Evolutionary conservation across 208 protist species (phyloP).

Genomic region (Leishmania aethiopica): DNA sequence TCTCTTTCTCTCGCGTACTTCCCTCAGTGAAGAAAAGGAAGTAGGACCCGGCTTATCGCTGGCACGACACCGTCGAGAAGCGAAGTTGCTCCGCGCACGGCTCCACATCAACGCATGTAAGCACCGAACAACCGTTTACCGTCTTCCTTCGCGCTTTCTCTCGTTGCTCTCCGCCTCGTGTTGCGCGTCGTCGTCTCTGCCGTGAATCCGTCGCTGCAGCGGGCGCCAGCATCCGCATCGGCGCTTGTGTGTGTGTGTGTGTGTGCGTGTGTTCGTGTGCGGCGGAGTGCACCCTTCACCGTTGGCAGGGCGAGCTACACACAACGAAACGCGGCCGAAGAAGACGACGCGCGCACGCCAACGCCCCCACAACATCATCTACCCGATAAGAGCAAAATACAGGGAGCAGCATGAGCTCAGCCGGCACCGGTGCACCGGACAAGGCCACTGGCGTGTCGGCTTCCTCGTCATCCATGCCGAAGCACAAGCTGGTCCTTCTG

Average conservation of each 20-base stretch:
- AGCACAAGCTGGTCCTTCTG: conserved; percentile 98
- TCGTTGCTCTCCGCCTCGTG: not conserved
- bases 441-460: not conserved
- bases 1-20: not conserved
- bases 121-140: too few species aligned
- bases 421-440: not conserved
- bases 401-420: not conserved
- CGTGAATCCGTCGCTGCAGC: not conserved
- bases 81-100: not conserved
- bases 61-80: not conserved
- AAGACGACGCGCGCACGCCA: not conserved
- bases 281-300: not conserved
- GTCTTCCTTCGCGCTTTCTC: not conserved
- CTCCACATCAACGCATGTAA: not conserved
- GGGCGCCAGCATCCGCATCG: too few species aligned
- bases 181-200: not conserved
- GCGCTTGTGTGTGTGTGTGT: not conserved
- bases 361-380: not conserved
- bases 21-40: not conserved
- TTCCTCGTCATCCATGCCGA: conserved; percentile 38
- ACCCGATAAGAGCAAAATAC: not conserved
- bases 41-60: not conserved
- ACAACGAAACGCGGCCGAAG: not conserved
- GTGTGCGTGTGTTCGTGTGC: conserved; percentile 3
- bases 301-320: not conserved